A percentile compares a stretch with the other conserved stretches of the same genome.
These are phyloP conservation scores for Aulographum hederae DNA, from an alignment of 2,329 filamentous ascomycete species.

Conservation along the genomic window DNA sequence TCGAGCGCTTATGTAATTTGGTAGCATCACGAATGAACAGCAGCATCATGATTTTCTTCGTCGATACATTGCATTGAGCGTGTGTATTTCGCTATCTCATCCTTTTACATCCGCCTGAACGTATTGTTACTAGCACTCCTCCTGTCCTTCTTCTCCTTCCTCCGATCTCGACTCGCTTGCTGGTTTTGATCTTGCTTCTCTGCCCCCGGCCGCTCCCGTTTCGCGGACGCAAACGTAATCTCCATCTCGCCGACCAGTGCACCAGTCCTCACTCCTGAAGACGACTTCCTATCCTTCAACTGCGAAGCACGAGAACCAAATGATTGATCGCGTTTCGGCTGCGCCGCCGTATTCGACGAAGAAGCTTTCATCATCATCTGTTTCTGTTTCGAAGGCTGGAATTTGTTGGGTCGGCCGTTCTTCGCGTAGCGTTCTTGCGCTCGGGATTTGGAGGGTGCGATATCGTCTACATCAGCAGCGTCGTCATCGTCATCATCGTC, in stretches of 20 bases:
- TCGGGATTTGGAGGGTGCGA: slow-evolving; percentile 48
- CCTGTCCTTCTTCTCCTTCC: slow-evolving; percentile 26
- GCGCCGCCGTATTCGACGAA: slow-evolving; percentile 19
- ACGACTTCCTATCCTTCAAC: slow-evolving; percentile 13
- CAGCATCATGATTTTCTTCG: no score
- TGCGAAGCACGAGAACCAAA: slow-evolving; percentile 36
- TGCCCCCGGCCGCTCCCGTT: slow-evolving; percentile 14
- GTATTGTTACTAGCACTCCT: slow-evolving; percentile 62
- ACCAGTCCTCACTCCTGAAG: slow-evolving; percentile 3
- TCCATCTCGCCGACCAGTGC: slow-evolving; percentile 36
- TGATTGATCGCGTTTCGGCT: slow-evolving; percentile 30
- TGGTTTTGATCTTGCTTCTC: slow-evolving; percentile 7
- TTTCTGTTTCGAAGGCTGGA: slow-evolving; percentile 27
- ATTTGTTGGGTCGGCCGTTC: slow-evolving; percentile 12
- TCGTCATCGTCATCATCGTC: slow-evolving; percentile 17
- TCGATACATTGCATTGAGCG: no score
- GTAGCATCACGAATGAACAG: no score
- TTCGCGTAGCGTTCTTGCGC: no score
- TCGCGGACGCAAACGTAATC: slow-evolving; percentile 53
- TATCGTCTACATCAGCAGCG: no score
- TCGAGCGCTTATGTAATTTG: no score
- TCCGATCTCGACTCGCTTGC: slow-evolving; percentile 3
- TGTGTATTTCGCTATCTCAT: no score
- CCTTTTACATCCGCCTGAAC: slow-evolving; percentile 43
- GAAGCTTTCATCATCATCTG: slow-evolving; percentile 38